Evolutionary conservation across 2,329 filamentous ascomycete genomes (phyloP), one percentile per base, ranked within the genome.

Genomic region (Aulographum hederae): DNA sequence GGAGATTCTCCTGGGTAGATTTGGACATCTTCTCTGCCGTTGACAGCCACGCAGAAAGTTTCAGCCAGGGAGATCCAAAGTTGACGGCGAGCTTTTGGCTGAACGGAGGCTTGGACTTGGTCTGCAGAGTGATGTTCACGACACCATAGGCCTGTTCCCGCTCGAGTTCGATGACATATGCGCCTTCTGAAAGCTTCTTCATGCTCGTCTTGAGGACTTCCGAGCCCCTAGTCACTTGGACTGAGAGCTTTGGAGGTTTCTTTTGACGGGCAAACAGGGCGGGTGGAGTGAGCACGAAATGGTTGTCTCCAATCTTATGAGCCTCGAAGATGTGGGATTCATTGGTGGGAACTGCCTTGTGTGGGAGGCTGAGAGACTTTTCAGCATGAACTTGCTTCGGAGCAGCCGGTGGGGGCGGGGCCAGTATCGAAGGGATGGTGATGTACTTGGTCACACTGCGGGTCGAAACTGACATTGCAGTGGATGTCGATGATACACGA

Each of bases 281-380:
- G n/a, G 63, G 61, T 6, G 63, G 58, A 27, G 58, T 60, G 31
- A 70, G 52, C 27, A 65, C 46, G 34, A 69, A 58, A 40, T 68
- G 62, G 30, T 58, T 57, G 37, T 67, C 60, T 4, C 61, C 63
- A 37, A 67, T 54, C n/a, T 60, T 53, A 36, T 65, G 56, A n/a
- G 69, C 51, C 35, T 65, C 58, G n/a, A n/a, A n/a, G n/a, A n/a
- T n/a, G n/a, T n/a, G n/a, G n/a, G n/a, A n/a, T n/a, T n/a, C n/a
- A n/a, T n/a, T n/a, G n/a, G n/a, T n/a, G n/a, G n/a, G n/a, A n/a
- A n/a, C n/a, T n/a, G n/a, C n/a, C n/a, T n/a, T n/a, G n/a, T n/a
- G n/a, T n/a, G n/a, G n/a, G n/a, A n/a, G n/a, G n/a, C n/a, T n/a
- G n/a, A n/a, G n/a, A n/a, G n/a, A n/a, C n/a, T n/a, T n/a, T n/a